Percentiles rank a stretch among this genome's conserved stretches.
phyloP scores from a whole-genome alignment of 139 green algal genomes.

The Trebouxia sp. region DNA sequence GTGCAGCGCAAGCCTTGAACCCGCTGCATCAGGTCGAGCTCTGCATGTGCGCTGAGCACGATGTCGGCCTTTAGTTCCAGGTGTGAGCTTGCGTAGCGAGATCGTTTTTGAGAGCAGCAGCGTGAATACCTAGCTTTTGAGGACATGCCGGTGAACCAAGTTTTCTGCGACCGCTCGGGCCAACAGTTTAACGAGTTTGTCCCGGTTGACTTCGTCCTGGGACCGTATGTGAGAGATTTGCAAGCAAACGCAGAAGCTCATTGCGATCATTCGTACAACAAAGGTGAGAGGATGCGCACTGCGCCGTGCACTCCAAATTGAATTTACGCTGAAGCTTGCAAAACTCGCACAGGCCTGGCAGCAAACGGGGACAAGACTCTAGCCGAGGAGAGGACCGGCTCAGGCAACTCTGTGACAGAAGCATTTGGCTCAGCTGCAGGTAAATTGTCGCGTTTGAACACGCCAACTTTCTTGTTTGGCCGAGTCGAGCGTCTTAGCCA shows the following conservation, averaged over 20 bases:
- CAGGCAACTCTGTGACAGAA: background rate
- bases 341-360: too few relatives aligned
- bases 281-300: background rate
- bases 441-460: background rate
- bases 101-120: too few relatives aligned
- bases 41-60: too few relatives aligned
- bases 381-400: background rate
- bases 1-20: too few relatives aligned
- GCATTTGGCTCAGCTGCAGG: background rate
- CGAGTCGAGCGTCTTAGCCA: too few relatives aligned
- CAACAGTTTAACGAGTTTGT: slow-evolving; percentile 10
- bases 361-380: background rate
- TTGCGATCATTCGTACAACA: background rate
- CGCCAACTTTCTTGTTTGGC: background rate
- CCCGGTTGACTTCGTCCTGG: background rate
- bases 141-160: background rate
- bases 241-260: background rate
- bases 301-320: background rate
- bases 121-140: too few relatives aligned
- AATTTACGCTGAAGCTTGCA: too few relatives aligned
- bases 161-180: background rate
- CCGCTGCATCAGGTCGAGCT: too few relatives aligned
- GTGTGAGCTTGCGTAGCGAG: too few relatives aligned
- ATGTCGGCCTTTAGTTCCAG: too few relatives aligned
- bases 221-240: background rate